Evolutionary conservation across 139 green algal species (phyloP).

Genomic region (Closterium sp.): DNA sequence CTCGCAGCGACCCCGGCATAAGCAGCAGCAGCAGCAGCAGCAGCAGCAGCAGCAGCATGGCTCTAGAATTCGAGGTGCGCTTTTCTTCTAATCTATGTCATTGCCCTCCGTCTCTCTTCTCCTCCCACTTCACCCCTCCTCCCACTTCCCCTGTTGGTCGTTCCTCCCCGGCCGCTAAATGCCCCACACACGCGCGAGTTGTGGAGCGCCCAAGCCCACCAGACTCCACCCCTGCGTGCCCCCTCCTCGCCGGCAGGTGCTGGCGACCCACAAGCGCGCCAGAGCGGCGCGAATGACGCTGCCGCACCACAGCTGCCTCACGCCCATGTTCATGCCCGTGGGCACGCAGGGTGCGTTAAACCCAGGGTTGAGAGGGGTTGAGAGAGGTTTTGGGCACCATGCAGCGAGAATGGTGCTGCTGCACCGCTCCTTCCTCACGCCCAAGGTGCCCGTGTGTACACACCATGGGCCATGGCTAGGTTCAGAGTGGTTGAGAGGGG

Average conservation of each 20-base stretch:
- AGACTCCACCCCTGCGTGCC: neutral
- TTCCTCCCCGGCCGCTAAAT: neutral
- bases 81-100: neutral
- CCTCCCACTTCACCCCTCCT: neutral
- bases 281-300: conserved; percentile 75
- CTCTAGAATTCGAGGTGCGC: neutral
- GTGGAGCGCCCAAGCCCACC: neutral
- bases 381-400: no score
- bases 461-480: no score
- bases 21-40: neutral
- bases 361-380: neutral
- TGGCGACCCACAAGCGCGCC: conserved; percentile 58
- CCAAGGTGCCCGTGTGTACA: no score
- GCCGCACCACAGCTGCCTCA: conserved; percentile 79
- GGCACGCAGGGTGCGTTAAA: conserved; percentile 80
- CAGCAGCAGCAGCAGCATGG: neutral
- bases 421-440: no score
- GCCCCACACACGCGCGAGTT: neutral
- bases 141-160: neutral
- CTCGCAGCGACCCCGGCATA: neutral
- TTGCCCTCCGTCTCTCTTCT: neutral
- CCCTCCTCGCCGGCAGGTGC: conserved; percentile 30
- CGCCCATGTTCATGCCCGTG: conserved; percentile 99
- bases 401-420: no score
- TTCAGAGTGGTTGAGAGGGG: neutral